These are phyloP conservation scores for Vitrella brassicaformis DNA, from an alignment of 73 alveolate genomes.

Conservation along the genomic window DNA sequence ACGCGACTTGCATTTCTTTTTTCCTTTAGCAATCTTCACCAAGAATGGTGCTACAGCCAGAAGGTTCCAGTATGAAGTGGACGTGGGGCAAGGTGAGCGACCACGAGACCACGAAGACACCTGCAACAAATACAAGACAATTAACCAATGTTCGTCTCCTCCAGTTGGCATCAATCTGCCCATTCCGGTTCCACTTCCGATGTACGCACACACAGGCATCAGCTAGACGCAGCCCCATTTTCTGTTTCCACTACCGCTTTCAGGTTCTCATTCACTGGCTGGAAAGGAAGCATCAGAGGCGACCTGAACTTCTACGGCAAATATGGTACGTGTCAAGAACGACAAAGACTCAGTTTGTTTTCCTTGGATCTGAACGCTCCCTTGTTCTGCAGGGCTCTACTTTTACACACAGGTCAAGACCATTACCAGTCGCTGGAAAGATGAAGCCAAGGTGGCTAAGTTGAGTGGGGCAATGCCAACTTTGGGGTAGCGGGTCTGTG, in stretches of 20 bases:
- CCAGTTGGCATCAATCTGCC: constrained; percentile 82
- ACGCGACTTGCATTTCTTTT: background rate
- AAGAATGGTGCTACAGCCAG: constrained; percentile 79
- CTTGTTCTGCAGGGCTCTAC: constrained; percentile 45
- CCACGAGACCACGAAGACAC: too few relatives aligned
- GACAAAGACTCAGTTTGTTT: background rate
- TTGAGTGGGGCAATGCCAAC: background rate
- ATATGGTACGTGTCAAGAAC: constrained; percentile 16
- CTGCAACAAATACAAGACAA: too few relatives aligned
- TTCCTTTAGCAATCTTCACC: constrained; percentile 68
- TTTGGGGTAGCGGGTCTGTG: too few relatives aligned
- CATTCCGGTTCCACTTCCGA: constrained; percentile 56
- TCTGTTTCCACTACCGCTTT: too few relatives aligned
- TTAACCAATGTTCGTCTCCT: too few relatives aligned
- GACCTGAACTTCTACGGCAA: constrained; percentile 85
- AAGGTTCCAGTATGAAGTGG: constrained; percentile 70
- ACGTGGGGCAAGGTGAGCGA: constrained; percentile 77
- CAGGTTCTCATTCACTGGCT: constrained; percentile 88
- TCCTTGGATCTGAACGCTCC: background rate
- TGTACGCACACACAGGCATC: too few relatives aligned
- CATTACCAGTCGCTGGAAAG: constrained; percentile 58
- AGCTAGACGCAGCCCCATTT: too few relatives aligned
- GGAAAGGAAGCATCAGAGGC: constrained; percentile 75
- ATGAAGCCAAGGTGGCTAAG: constrained; percentile 7
- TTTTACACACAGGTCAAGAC: constrained; percentile 86